These are phyloP conservation scores for Dactylellina leptospora DNA, from an alignment of 2,329 filamentous ascomycete species.

Conservation along the genomic window DNA sequence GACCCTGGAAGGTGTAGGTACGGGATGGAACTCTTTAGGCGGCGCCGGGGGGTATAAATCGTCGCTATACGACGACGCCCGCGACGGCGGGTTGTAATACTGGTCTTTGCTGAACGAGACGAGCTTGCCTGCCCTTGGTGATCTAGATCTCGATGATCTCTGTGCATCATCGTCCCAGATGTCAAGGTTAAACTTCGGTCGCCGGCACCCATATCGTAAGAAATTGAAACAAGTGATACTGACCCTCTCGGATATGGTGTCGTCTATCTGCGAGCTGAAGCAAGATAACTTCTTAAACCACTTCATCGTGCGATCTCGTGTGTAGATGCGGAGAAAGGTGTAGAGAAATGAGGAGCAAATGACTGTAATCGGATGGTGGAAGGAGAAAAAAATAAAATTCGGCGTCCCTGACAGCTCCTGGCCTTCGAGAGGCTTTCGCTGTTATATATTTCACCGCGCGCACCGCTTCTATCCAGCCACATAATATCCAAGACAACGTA, in stretches of 20 bases:
- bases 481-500: constrained; percentile 16
- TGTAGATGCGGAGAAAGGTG: too few relatives aligned
- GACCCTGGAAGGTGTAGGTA: constrained; percentile 31
- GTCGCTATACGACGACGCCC: not conserved
- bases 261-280: constrained; percentile 9
- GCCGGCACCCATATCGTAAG: constrained; percentile 8
- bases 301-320: constrained; percentile 28
- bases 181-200: constrained; percentile 25
- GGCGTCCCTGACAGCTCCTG: not conserved
- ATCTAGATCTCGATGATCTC: constrained; percentile 21
- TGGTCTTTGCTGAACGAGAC: not conserved
- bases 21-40: constrained; percentile 8
- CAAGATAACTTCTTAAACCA: constrained; percentile 17
- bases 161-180: constrained; percentile 21
- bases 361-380: too few relatives aligned
- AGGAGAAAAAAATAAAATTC: not conserved
- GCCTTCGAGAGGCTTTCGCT: not conserved
- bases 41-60: constrained; percentile 4
- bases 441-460: constrained; percentile 1
- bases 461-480: constrained; percentile 31
- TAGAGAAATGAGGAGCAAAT: too few relatives aligned
- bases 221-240: constrained; percentile 18
- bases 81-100: not conserved
- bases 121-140: not conserved
- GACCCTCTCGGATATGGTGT: constrained; percentile 11